A percentile compares a stretch with the other conserved stretches of the same genome.
phyloP scores from a whole-genome alignment of 352 stramenopile species.

The Phytophthora crassamura region DNA sequence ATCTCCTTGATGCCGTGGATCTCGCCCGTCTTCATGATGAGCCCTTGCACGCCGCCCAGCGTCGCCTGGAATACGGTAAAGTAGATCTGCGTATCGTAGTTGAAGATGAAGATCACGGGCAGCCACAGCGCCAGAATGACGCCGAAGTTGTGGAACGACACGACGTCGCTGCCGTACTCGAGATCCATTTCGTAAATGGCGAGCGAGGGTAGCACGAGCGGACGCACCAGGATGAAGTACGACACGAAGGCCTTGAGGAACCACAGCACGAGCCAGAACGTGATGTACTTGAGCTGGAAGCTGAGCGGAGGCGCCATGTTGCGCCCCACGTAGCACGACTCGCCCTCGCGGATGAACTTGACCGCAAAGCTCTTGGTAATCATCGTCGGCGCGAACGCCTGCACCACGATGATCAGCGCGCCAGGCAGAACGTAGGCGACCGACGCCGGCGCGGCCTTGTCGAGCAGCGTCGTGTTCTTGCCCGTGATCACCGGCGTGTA shows the following conservation, averaged over 20 bases:
- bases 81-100: constrained; percentile 85
- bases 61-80: constrained; percentile 77
- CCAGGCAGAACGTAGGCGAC: constrained; percentile 55
- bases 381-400: constrained; percentile 52
- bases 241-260: constrained; percentile 65
- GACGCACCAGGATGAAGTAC: constrained; percentile 75
- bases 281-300: constrained; percentile 73
- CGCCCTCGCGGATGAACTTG: constrained; percentile 79
- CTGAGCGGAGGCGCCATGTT: constrained; percentile 70
- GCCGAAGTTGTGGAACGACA: constrained; percentile 78
- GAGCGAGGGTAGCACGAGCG: constrained; percentile 69
- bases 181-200: constrained; percentile 77
- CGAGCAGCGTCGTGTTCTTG: constrained; percentile 51
- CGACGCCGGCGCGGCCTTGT: constrained; percentile 39
- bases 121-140: constrained; percentile 69
- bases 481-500: constrained; percentile 49
- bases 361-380: constrained; percentile 60
- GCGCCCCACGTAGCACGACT: constrained; percentile 68
- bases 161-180: constrained; percentile 59
- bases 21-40: constrained; percentile 78
- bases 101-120: constrained; percentile 78
- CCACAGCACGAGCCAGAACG: constrained; percentile 71
- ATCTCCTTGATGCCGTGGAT: constrained; percentile 74
- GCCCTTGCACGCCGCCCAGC: constrained; percentile 56
- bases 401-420: constrained; percentile 47